These are phyloP conservation scores for Stagonosporopsis vannaccii DNA, from an alignment of 2,329 filamentous ascomycete species.

Conservation along the genomic window DNA sequence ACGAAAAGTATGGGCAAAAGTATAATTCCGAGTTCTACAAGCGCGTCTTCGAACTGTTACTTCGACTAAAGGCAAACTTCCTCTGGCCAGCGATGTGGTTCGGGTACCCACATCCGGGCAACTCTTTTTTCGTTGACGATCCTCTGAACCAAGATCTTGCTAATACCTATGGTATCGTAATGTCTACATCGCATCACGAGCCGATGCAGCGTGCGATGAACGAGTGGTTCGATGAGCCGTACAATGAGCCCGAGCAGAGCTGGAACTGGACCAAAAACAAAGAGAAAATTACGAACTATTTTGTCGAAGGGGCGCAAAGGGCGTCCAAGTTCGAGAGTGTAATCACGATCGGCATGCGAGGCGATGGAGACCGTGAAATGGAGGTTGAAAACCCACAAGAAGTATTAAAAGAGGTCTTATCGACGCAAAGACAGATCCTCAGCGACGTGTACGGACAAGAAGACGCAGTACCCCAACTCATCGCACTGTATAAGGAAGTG, in stretches of 20 bases:
- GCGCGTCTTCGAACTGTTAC: neutral
- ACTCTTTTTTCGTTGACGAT: neutral
- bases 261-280: constrained; percentile 1
- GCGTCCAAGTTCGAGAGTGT: neutral
- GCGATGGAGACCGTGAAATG: constrained; percentile 1
- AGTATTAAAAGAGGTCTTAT: neutral
- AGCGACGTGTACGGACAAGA: neutral
- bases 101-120: neutral
- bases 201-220: constrained; percentile 1
- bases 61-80: neutral
- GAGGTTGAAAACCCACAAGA: neutral
- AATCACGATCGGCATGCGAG: neutral
- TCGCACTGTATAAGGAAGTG: neutral
- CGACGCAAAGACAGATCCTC: neutral
- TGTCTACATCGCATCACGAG: constrained; percentile 1
- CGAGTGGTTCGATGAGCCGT: constrained; percentile 1
- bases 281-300: neutral
- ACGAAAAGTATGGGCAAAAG: neutral
- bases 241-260: neutral
- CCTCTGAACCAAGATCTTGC: neutral
- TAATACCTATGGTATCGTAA: neutral
- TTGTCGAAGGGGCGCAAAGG: neutral
- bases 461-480: neutral
- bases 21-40: neutral
- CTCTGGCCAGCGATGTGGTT: constrained; percentile 5